phyloP scores from a whole-genome alignment of 2,329 filamentous ascomycete genomes.

The Plectosphaerella sp. region DNA sequence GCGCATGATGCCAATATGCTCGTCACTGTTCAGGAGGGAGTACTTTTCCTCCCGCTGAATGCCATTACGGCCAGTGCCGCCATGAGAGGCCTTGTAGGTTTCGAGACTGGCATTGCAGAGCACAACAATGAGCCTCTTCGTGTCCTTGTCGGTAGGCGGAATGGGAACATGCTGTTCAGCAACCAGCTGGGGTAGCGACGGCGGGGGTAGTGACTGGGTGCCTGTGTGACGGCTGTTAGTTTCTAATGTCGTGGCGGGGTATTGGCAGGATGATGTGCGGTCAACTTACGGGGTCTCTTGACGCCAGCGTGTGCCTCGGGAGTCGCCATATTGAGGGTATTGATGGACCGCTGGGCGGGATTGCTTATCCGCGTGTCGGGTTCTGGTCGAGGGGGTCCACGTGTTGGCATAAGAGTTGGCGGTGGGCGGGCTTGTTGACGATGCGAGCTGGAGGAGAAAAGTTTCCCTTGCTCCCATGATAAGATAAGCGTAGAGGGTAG shows the following conservation, averaged over 20 bases:
- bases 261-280: background rate
- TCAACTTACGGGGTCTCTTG: slow-evolving; percentile 37
- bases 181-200: slow-evolving; percentile 83
- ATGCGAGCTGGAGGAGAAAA: too few relatives aligned
- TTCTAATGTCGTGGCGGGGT: background rate
- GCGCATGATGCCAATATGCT: slow-evolving; percentile 98
- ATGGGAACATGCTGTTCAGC: slow-evolving; percentile 91
- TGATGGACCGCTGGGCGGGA: too few relatives aligned
- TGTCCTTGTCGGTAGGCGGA: slow-evolving; percentile 80
- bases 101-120: slow-evolving; percentile 96
- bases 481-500: too few relatives aligned
- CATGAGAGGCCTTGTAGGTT: slow-evolving; percentile 88
- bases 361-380: too few relatives aligned
- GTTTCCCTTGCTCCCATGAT: too few relatives aligned
- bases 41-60: slow-evolving; percentile 86
- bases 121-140: slow-evolving; percentile 88
- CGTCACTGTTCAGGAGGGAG: slow-evolving; percentile 95
- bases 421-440: too few relatives aligned
- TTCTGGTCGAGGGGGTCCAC: too few relatives aligned
- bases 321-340: slow-evolving; percentile 28
- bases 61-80: slow-evolving; percentile 59
- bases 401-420: too few relatives aligned
- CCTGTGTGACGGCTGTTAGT: slow-evolving; percentile 41
- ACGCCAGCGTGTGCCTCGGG: slow-evolving; percentile 34
- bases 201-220: slow-evolving; percentile 92